A percentile compares a stretch with the other conserved stretches of the same genome.
Evolutionary conservation across 176 grass and related monocot species (phyloP).

Genomic region (Zea luxurians): DNA sequence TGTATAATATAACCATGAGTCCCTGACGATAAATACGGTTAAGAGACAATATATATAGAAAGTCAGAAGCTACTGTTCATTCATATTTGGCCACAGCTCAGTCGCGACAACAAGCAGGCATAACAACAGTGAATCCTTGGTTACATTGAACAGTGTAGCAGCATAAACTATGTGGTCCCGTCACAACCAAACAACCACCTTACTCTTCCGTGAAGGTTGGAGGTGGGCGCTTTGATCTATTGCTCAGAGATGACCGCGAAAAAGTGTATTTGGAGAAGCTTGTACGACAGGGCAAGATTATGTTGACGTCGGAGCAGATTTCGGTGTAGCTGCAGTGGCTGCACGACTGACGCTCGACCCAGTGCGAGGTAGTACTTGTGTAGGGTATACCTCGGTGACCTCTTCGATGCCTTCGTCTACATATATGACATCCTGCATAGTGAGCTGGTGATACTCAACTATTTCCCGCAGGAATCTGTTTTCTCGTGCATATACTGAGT

Average conservation of each 20-base stretch:
- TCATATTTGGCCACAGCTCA: not conserved
- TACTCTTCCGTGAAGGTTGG: constrained; percentile 16
- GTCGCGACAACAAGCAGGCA: constrained; percentile 24
- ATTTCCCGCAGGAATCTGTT: constrained; percentile 96
- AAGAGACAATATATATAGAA: too few species aligned
- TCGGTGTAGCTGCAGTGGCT: constrained; percentile 39
- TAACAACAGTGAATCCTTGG: not conserved
- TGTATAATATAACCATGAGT: too few species aligned
- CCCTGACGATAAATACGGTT: too few species aligned
- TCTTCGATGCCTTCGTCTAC: constrained; percentile 97
- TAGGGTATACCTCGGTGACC: constrained; percentile 82
- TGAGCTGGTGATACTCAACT: constrained; percentile 97
- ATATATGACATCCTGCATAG: constrained; percentile 96
- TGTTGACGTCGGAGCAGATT: constrained; percentile 35
- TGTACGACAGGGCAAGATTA: constrained; percentile 53
- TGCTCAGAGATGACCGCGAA: constrained; percentile 26
- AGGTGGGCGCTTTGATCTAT: constrained; percentile 12
- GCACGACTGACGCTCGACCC: not conserved
- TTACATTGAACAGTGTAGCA: constrained; percentile 33
- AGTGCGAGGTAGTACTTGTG: constrained; percentile 56
- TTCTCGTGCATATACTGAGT: constrained; percentile 89
- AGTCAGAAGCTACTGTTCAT: too few species aligned
- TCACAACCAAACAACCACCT: constrained; percentile 2
- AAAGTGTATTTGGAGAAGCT: constrained; percentile 38
- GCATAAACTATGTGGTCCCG: constrained; percentile 22